Percentiles rank a stretch among this genome's conserved stretches.
Evolutionary conservation across 805 yeast species (phyloP).

Genomic region (Monosporozyma unispora): DNA sequence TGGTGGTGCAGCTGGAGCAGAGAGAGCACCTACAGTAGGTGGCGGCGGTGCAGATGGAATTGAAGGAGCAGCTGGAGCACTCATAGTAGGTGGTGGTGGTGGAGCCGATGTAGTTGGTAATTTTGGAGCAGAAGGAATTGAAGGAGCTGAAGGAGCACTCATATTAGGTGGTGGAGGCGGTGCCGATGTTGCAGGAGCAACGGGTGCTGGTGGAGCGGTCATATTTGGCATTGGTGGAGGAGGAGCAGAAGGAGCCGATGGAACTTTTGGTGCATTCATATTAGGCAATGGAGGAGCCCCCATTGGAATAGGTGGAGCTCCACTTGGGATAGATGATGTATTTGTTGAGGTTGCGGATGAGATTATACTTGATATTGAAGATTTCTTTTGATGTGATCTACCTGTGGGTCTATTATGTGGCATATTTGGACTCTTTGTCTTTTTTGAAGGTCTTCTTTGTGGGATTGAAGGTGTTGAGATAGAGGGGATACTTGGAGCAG

Average conservation of each 20-base stretch:
- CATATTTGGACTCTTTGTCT: constrained; percentile 12
- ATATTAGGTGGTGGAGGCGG: constrained; percentile 15
- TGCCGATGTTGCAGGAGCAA: constrained; percentile 15
- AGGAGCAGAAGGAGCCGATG: constrained; percentile 17
- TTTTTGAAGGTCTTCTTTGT: constrained; percentile 7
- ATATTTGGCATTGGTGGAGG: constrained; percentile 16
- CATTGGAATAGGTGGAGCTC: constrained; percentile 21
- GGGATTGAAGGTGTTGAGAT: constrained; percentile 11
- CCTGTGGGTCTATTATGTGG: constrained; percentile 16
- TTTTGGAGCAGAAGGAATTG: constrained; percentile 8
- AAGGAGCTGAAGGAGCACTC: constrained; percentile 11
- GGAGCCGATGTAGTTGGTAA: constrained; percentile 15
- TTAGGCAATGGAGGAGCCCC: constrained; percentile 19
- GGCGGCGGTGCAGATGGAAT: constrained; percentile 17
- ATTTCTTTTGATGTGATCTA: constrained; percentile 10
- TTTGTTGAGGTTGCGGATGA: constrained; percentile 17
- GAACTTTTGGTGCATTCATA: constrained; percentile 17
- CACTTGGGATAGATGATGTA: constrained; percentile 16
- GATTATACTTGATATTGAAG: constrained; percentile 11
- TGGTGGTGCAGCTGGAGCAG: constrained; percentile 12
- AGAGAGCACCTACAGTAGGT: constrained; percentile 7
- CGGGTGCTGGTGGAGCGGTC: constrained; percentile 5
- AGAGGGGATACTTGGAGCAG: not conserved
- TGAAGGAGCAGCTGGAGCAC: constrained; percentile 20
- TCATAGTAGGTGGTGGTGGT: constrained; percentile 15